phyloP scores from a whole-genome alignment of 108 stramenopile species.

The Cyclotella atomus region DNA sequence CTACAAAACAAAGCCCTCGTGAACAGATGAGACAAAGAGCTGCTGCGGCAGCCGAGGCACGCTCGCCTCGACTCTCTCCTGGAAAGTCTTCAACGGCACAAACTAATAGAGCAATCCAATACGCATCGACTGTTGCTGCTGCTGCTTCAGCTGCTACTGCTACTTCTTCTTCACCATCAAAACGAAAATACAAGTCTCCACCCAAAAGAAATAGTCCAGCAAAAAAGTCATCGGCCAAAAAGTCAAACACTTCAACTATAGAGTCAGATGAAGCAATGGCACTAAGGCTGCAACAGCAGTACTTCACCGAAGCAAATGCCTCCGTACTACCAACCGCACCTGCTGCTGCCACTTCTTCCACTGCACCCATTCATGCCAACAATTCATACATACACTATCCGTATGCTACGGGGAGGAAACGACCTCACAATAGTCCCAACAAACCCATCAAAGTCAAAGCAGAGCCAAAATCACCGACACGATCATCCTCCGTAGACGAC shows the following conservation, averaged over 20 bases:
- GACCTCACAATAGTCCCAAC: not conserved
- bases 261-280: conserved; percentile 27
- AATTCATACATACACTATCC: not conserved
- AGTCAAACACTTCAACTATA: not conserved
- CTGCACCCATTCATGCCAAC: not conserved
- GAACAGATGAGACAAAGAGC: not conserved
- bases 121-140: not conserved
- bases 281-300: conserved; percentile 18
- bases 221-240: not conserved
- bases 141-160: not conserved
- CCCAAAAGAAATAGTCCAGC: not conserved
- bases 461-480: conserved; percentile 17
- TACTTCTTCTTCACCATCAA: not conserved
- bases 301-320: not conserved
- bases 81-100: not conserved
- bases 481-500: conserved; percentile 9
- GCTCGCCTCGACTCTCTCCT: not conserved
- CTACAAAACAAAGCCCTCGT: not conserved
- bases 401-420: not conserved
- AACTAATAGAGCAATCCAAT: not conserved
- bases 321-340: not conserved
- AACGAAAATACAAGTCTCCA: not conserved
- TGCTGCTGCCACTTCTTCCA: not conserved
- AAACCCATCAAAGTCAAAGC: conserved; percentile 22
- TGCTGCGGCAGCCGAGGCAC: not conserved